Evolutionary conservation across 306 rosid genomes (phyloP), one percentile per base, ranked within the genome.

Genomic region (Cicer chorassanicum): DNA sequence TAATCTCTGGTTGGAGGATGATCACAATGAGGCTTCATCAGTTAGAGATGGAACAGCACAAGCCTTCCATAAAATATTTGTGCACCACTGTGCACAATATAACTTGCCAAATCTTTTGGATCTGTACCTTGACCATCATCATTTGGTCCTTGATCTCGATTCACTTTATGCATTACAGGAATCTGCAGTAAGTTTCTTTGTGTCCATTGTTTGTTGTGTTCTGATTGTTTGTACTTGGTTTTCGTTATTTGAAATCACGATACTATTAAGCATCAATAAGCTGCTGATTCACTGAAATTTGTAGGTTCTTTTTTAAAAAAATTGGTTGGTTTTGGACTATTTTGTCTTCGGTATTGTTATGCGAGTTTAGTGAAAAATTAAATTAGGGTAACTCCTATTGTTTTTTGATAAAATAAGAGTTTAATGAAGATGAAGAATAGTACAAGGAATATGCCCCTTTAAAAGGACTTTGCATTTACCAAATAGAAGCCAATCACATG

Each of bases 41-140:
- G 73, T 72, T 49, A 39, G 78, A 75, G 81, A 78, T 36, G 89
- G 83, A 66, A 40, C 88, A 50, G 36, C 83, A 64, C 89, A 84
- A 78, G 96, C 94, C 79, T 68, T 93, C 73, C 96, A 88, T 79
- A 89, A 84, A 83, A 61, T 90, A 76, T 69, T 93, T 66, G 80
- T 89, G 45, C 90, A 79, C 72, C 92, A 93, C 73, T 89, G 97
- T 84, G 88, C 82, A 42, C 88, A 82, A 41, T 73, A 79, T 82
- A 86, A 88, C 87, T 82, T 93, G 88, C 96, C 97, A 71, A 82
- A 86, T 84, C 89, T 93, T 83, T 90, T 93, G 79, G 97, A 89
- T 81, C 87, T 93, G 73, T 93, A 91, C 83, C 97, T 93, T 75
- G 97, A 91, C 69, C 89, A 81, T 63, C 89, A 93, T 59, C 65